These are phyloP conservation scores for Fusarium coffeatum DNA, from an alignment of 2,329 filamentous ascomycete genomes.

Conservation along the genomic window DNA sequence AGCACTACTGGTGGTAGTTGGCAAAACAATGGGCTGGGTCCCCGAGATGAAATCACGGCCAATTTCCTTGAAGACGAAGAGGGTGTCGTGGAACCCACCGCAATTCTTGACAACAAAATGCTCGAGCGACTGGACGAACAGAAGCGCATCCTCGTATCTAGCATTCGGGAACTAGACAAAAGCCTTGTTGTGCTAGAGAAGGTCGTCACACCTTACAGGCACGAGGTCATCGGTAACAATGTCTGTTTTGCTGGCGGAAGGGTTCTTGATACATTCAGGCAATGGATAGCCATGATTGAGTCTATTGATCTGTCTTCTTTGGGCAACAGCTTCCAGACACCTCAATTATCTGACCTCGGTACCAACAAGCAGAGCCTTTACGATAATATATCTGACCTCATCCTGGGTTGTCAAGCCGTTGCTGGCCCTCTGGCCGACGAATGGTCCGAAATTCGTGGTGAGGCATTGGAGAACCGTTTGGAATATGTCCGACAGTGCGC, in stretches of 20 bases:
- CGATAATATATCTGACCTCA: constrained; percentile 89
- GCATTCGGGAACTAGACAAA: constrained; percentile 88
- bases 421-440: constrained; percentile 92
- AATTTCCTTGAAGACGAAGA: constrained; percentile 90
- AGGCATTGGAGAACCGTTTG: constrained; percentile 87
- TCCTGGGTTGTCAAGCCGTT: constrained; percentile 90
- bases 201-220: constrained; percentile 80
- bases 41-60: constrained; percentile 78
- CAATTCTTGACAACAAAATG: constrained; percentile 78
- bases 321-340: constrained; percentile 81
- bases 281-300: constrained; percentile 90
- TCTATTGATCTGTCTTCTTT: constrained; percentile 89
- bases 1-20: constrained; percentile 88
- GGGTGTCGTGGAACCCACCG: constrained; percentile 74
- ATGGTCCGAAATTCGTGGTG: constrained; percentile 92
- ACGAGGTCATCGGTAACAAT: constrained; percentile 83
- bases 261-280: constrained; percentile 88
- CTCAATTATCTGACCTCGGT: constrained; percentile 87
- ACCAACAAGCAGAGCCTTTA: constrained; percentile 93
- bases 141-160: constrained; percentile 85
- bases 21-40: constrained; percentile 76
- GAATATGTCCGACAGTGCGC: constrained; percentile 82
- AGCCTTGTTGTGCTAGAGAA: constrained; percentile 82
- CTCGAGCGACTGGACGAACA: constrained; percentile 87
- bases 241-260: constrained; percentile 82